Base-by-base conservation (phyloP, 2,329 filamentous ascomycete species). In the Ceratocystis variospora region DNA sequence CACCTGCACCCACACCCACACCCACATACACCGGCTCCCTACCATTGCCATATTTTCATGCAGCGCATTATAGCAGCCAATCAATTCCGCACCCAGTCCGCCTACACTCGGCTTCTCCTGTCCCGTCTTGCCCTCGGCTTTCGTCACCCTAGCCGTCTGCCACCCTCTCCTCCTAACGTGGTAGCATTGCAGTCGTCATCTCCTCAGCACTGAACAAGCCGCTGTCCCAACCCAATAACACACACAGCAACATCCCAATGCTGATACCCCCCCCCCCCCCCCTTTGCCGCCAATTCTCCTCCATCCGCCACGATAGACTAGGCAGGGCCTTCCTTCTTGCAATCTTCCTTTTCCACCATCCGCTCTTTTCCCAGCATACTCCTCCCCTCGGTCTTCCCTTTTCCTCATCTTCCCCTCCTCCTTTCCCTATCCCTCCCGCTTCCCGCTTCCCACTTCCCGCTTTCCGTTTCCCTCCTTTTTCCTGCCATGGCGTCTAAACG, bases 401-500 rank as follows among this genome's bases (percentile, higher is more conserved):
- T 31, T 10, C 31, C 12, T 12, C 22, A 15, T 48, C 28, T 37
- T 7, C 28, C 28, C 25, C 41, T 63, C 19, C 19, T 28, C 61
- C 59, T 37, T 22, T 17, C 25, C 10, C 53, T 31, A 12, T 28
- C 28, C 53, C 53, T 48, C 5, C 45, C 19, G 10, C 19, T 33
- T 31, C 50, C 19, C 7, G n/a, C 25, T 12, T 8, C 22, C 28
- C 45, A 5, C 25, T 46, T n/a, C 19, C n/a, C 8, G 17, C 59
- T 19, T 19, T 17, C 12, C 15, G 28, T 62, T 37, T 22, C 59
- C 31, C 33, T 22, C 12, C n/a, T 22, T 2, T 57, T 8, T 41
- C 28, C 45, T 31, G 17, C 25, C 53, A 79, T 79, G 77, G 73
- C 77, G 63, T 72, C 75, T 53, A 78, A 76, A 71, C 74, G 74